Evolutionary conservation across 495 filamentous ascomycete species (phyloP), one percentile per base, ranked within the genome.

Genomic region (Evernia prunastri): DNA sequence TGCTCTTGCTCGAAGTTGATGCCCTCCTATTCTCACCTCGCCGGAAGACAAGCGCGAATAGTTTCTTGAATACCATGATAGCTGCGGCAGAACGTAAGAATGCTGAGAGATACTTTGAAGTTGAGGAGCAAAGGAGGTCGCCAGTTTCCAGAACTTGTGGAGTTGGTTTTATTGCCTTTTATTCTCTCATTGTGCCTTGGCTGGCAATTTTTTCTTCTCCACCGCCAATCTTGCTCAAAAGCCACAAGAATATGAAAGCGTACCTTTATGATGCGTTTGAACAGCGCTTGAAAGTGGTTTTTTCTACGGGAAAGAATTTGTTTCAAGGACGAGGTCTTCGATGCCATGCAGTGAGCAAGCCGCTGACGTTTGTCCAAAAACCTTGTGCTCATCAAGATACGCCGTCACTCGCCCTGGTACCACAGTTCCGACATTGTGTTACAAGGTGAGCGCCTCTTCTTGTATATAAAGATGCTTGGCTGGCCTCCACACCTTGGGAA

Each of bases 1-100:
- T n/a, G n/a, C n/a, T n/a, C n/a, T 54, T 54, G 29, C 51, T 29
- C 51, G 29, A 54, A 10, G 51, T 54, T 33, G 51, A 54, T 17
- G 29, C 17, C 7, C 51, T 54, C 51, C 6, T 54, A 4, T 33
- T 33, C 12, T 54, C 15, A 33, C 29, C 29, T 5, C 13, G 29
- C 15, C 29, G 29, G 27, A 17, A 54, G 51, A 54, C 33, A 29
- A 54, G 15, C 29, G 27, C 51, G 17, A 54, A 20, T 9, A 54
- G 1, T 23, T 35, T 54, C 29, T 54, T 31, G 29, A 54, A 29
- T 17, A 33, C 51, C 51, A 54, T 54, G 13, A 33, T 54, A n/a
- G 15, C 15, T 54, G 7, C n/a, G 51, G 33, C 13, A 33, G 13
- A 31, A 29, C 13, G 25, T 18, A 31, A 53, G 31, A 4, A 3